phyloP scores from a whole-genome alignment of 2,329 filamentous ascomycete species.

The Xylariaceae sp. region DNA sequence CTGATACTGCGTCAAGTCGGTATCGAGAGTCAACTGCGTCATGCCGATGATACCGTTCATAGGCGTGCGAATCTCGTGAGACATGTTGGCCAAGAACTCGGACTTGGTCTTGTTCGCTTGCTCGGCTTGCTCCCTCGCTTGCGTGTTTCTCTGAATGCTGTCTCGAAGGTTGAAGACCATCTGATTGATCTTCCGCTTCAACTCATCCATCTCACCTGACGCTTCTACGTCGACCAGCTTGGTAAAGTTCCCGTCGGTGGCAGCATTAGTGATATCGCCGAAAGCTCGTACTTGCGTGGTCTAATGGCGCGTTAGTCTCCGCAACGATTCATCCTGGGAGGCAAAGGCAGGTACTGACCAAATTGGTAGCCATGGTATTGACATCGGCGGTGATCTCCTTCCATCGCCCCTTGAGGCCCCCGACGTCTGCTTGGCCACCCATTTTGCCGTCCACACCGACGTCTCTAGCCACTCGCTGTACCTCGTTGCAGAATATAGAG shows the following conservation, averaged over 20 bases:
- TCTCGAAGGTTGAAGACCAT: constrained; percentile 96
- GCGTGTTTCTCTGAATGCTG: constrained; percentile 93
- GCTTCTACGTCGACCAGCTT: constrained; percentile 96
- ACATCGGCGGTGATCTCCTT: constrained; percentile 97
- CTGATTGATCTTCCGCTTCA: constrained; percentile 98
- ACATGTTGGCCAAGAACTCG: constrained; percentile 98
- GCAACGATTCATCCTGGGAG: background rate
- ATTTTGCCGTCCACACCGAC: constrained; percentile 98
- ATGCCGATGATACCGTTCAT: constrained; percentile 98
- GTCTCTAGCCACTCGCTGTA: constrained; percentile 91
- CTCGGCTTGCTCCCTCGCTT: constrained; percentile 90
- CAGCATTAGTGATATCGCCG: constrained; percentile 95
- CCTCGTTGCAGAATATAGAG: constrained; percentile 91
- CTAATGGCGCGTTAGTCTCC: constrained; percentile 32
- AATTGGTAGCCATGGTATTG: constrained; percentile 77
- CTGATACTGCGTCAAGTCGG: constrained; percentile 88
- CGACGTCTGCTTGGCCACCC: constrained; percentile 92
- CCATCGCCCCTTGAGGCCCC: constrained; percentile 88
- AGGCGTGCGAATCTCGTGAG: constrained; percentile 92
- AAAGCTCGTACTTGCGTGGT: constrained; percentile 97
- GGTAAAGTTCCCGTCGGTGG: constrained; percentile 93
- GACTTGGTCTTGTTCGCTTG: constrained; percentile 97
- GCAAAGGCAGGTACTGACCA: constrained; percentile 33
- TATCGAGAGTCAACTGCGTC: constrained; percentile 94
- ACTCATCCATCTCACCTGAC: constrained; percentile 96